These are phyloP conservation scores for Saccharata proteae DNA, from an alignment of 2,329 filamentous ascomycete genomes.

Conservation along the genomic window DNA sequence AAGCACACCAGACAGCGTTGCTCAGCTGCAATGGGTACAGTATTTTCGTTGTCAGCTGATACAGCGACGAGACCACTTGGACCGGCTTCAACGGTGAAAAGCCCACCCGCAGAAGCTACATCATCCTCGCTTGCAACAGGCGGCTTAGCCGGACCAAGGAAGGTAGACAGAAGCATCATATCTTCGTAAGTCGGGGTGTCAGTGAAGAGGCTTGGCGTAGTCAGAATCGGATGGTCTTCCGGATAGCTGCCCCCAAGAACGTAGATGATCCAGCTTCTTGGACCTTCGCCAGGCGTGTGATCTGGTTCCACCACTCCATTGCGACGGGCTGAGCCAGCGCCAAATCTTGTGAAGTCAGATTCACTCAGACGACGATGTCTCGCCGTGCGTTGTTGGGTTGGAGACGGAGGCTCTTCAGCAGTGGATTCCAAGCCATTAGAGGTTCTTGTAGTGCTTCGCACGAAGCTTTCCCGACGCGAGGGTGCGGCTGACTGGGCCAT, in stretches of 20 bases:
- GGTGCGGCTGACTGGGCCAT: constrained; percentile 20
- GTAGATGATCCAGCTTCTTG: constrained; percentile 60
- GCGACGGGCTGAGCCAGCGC: constrained; percentile 48
- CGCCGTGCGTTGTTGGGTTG: constrained; percentile 21
- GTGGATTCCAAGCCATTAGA: constrained; percentile 32
- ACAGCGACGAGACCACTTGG: constrained; percentile 38
- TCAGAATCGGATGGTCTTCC: constrained; percentile 58
- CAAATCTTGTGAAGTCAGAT: constrained; percentile 48
- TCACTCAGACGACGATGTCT: constrained; percentile 46
- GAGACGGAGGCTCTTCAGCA: constrained; percentile 25
- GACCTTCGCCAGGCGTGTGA: constrained; percentile 43
- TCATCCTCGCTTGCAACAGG: constrained; percentile 55
- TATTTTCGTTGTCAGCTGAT: constrained; percentile 11
- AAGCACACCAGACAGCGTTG: constrained; percentile 55
- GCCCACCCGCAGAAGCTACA: constrained; percentile 48
- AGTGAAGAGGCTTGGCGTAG: constrained; percentile 57
- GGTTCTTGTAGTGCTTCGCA: constrained; percentile 15
- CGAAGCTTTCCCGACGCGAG: constrained; percentile 28
- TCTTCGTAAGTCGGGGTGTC: constrained; percentile 62
- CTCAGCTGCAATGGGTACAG: constrained; percentile 19
- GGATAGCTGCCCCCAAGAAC: constrained; percentile 58
- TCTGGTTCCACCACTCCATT: constrained; percentile 50
- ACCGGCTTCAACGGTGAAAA: constrained; percentile 38
- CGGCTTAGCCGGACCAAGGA: constrained; percentile 56
- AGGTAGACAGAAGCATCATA: constrained; percentile 56